A percentile compares a stretch with the other conserved stretches of the same genome.
Evolutionary conservation across 2,329 filamentous ascomycete species (phyloP).

Genomic region (Penicillium crustosum): DNA sequence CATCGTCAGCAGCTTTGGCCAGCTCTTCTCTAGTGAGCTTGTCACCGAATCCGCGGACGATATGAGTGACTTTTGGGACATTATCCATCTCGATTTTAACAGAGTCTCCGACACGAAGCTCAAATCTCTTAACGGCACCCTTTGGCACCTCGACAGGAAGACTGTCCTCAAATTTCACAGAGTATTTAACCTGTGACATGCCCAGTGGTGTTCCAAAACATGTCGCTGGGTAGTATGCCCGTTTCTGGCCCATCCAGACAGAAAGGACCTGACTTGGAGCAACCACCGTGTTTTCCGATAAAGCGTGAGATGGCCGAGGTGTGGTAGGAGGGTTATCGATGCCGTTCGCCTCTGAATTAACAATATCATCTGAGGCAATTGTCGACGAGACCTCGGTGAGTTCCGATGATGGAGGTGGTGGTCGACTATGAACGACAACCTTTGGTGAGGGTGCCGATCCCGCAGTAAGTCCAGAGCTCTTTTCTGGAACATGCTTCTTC

Average conservation of each 20-base stretch:
- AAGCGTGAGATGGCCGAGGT: conserved; percentile 7
- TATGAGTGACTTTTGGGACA: conserved; percentile 45
- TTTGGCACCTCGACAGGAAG: conserved; percentile 41
- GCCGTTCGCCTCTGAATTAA: conserved; percentile 12
- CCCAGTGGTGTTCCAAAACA: conserved; percentile 51
- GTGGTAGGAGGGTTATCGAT: conserved; percentile 15
- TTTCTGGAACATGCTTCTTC: conserved; percentile 3
- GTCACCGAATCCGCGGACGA: conserved; percentile 44
- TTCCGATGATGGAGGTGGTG: conserved; percentile 17
- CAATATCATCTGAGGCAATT: conserved; percentile 13
- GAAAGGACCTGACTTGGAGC: conserved; percentile 58
- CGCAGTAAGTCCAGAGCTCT: conserved; percentile 8
- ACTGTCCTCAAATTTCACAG: conserved; percentile 49
- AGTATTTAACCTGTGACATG: conserved; percentile 43
- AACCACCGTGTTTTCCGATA: conserved; percentile 29
- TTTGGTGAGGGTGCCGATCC: conserved; percentile 4
- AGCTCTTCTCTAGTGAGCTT: conserved; percentile 34
- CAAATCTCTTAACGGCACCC: conserved; percentile 45
- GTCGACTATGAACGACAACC: conserved; percentile 12
- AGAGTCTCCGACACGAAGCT: conserved; percentile 46
- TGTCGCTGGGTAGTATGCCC: conserved; percentile 61
- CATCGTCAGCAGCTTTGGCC: conserved; percentile 23
- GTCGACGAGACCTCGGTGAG: conserved; percentile 12
- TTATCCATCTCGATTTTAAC: conserved; percentile 49
- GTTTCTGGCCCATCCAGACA: conserved; percentile 56